Base-by-base conservation (phyloP, 108 stramenopile species). In the Skeletonema menzelii region DNA sequence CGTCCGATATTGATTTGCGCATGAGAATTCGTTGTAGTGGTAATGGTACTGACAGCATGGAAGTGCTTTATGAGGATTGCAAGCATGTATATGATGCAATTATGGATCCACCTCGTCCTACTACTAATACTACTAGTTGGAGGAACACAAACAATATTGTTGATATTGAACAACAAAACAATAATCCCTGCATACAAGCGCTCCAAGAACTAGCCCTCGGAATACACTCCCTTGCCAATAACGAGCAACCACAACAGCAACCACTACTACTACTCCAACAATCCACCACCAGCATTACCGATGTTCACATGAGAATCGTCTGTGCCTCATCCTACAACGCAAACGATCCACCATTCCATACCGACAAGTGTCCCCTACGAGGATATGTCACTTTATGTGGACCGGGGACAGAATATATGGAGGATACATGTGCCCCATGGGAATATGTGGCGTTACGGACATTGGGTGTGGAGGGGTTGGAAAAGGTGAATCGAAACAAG, bases 391-490 rank as follows among this genome's bases (percentile, higher is more conserved):
- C 87, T 13, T 55, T 88, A 5, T 15, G 24, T 6, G 87, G 87
- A n/a, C 82, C 83, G 0, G 87, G 87, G 0, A 88, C 87, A 31
- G 79, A 88, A 55, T 88, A 82, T 44, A 72, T 86, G 76, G 59
- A 63, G 15, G 19, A 27, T 2, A 70, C 83, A 14, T 83, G 75
- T 63, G 17, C 10, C 15, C 87, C 87, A 8, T 79, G 81, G 80
- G 87, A 88, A 63, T 88, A 88, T 59, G 72, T 64, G 0, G 56
- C 67, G 4, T 67, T 88, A 11, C 32, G 87, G 53, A 81, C 79
- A 5, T 63, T 87, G 11, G 86, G 86, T n/a, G 56, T 68, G 27
- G 65, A 59, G 20, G 71, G 47, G 34, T 26, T 28, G 32, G 8
- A 26, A 6, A 15, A 4, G 10, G 35, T 42, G 27, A 58, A 59